Conservation (phyloP, 2,329 filamentous ascomycete genomes). For the Zelopaecilomyces penicillatus region DNA sequence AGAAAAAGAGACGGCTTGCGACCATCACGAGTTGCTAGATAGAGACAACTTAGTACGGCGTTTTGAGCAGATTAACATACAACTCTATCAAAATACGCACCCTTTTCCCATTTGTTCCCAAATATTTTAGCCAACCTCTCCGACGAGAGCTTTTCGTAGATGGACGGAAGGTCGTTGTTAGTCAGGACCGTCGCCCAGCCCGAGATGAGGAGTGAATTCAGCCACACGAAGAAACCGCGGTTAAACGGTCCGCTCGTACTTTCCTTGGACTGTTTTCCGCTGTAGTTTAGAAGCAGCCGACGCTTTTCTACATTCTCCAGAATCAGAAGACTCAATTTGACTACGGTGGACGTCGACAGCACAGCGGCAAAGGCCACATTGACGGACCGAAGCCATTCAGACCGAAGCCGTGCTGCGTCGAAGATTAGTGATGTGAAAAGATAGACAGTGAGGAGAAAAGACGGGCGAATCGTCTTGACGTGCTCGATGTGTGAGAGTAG, state of each 20-base stretch:
- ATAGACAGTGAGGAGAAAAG: constrained; percentile 21
- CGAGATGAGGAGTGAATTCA: constrained; percentile 35
- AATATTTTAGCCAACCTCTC: constrained; percentile 18
- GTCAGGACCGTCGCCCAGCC: constrained; percentile 34
- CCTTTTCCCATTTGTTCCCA: constrained; percentile 15
- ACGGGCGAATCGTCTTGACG: constrained; percentile 24
- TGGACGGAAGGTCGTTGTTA: constrained; percentile 19
- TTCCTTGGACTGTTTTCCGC: constrained; percentile 36
- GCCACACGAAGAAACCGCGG: constrained; percentile 25
- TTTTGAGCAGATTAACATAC: not conserved
- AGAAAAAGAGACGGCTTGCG: constrained; percentile 19
- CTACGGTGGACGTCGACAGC: constrained; percentile 13
- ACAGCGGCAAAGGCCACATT: constrained; percentile 17
- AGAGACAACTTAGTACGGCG: no score
- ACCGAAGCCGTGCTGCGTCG: constrained; percentile 23
- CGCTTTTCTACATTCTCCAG: constrained; percentile 25
- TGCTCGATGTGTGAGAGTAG: constrained; percentile 22
- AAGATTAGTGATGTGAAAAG: constrained; percentile 22
- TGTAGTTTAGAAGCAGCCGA: constrained; percentile 28
- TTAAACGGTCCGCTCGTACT: constrained; percentile 33
- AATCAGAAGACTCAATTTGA: constrained; percentile 18
- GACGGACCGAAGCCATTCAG: constrained; percentile 22
- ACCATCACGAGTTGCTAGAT: constrained; percentile 9
- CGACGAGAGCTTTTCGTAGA: constrained; percentile 22
- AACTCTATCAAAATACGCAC: constrained; percentile 5